Evolutionary conservation across 2,329 filamentous ascomycete genomes (phyloP).

Genomic region (Fulvia fulva): DNA sequence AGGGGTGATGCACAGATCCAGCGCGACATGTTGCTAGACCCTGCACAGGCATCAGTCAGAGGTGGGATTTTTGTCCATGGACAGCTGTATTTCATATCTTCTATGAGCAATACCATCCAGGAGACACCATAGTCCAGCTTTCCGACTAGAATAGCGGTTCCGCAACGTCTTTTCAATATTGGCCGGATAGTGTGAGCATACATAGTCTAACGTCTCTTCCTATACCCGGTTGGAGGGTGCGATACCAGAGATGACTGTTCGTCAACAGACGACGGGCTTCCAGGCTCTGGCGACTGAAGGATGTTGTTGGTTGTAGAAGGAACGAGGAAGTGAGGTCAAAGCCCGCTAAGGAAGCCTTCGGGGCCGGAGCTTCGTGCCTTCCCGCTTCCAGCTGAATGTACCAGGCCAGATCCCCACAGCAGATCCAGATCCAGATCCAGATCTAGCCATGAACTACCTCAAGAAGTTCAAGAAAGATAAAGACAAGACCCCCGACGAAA

Average conservation of each 20-base stretch:
- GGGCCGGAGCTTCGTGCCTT: too few relatives aligned
- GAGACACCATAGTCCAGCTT: conserved; percentile 3
- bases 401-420: too few relatives aligned
- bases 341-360: too few relatives aligned
- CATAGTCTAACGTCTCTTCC: background rate
- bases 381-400: too few relatives aligned
- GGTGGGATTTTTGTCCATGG: background rate
- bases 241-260: background rate
- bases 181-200: conserved; percentile 33
- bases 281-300: background rate
- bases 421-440: too few relatives aligned
- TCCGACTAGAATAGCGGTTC: conserved; percentile 36
- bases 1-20: conserved; percentile 1
- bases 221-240: background rate
- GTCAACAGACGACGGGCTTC: background rate
- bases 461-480: conserved; percentile 11
- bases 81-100: background rate
- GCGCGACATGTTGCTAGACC: conserved; percentile 1
- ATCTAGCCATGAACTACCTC: conserved; percentile 9
- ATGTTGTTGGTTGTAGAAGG: background rate
- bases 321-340: background rate
- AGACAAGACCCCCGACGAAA: background rate
- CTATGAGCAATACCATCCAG: conserved; percentile 1
- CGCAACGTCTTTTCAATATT: conserved; percentile 35
- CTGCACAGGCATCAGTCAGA: background rate